Conservation (phyloP, 148 eudicot genomes). For the Vaccinium myrtillus region DNA sequence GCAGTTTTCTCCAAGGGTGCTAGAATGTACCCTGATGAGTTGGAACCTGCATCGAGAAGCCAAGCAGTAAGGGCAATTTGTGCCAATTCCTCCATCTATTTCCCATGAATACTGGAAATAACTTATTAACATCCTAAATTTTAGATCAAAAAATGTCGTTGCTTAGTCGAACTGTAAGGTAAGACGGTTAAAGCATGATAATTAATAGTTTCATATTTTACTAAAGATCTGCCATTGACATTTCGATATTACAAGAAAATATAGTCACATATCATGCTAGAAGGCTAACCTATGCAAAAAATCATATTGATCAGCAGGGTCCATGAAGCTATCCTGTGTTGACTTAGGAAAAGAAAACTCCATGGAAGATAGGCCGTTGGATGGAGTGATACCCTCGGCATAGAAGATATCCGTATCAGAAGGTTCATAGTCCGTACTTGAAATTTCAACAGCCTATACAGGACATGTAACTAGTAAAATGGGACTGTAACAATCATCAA, state of each 20-base stretch:
- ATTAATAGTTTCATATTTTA: not conserved
- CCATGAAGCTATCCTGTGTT: slow-evolving; percentile 32
- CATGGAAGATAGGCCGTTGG: slow-evolving; percentile 46
- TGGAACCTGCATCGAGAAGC: slow-evolving; percentile 40
- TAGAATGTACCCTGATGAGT: slow-evolving; percentile 52
- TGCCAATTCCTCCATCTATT: not conserved
- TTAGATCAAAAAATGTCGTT: not conserved
- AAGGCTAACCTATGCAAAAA: slow-evolving; percentile 34
- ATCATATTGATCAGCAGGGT: slow-evolving; percentile 36
- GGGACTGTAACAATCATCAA: not conserved
- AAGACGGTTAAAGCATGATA: not conserved
- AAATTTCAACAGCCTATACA: slow-evolving; percentile 69
- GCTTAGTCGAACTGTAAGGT: not conserved
- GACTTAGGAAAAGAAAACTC: slow-evolving; percentile 48
- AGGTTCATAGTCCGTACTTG: slow-evolving; percentile 63
- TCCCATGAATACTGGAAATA: not conserved
- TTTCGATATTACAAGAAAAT: not conserved
- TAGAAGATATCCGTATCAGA: slow-evolving; percentile 66
- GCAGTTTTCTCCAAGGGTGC: slow-evolving; percentile 70
- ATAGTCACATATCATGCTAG: not conserved
- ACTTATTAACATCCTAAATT: not conserved
- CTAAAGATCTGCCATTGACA: not conserved
- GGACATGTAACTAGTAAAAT: slow-evolving; percentile 3
- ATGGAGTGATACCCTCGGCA: slow-evolving; percentile 58
- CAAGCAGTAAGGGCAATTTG: not conserved